A percentile compares a stretch with the other conserved stretches of the same genome.
phyloP scores from a whole-genome alignment of 257 asterid genomes.

The Solanum appendiculatum region DNA sequence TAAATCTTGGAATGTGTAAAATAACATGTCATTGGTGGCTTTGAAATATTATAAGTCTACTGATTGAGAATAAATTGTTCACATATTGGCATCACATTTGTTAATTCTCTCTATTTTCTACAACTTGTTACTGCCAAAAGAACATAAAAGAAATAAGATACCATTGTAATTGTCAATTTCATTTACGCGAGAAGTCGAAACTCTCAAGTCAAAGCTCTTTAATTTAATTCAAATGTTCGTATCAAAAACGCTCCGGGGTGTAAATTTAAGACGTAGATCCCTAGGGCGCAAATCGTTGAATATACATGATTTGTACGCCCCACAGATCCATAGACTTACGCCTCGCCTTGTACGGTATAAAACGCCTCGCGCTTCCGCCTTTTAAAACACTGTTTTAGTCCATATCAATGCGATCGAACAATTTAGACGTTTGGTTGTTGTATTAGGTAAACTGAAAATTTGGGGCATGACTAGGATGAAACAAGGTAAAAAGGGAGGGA shows the following conservation, averaged over 20 bases:
- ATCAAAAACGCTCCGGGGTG: too few species aligned
- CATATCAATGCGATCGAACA: too few species aligned
- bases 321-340: too few species aligned
- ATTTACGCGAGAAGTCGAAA: background rate
- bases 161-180: background rate
- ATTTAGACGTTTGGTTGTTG: too few species aligned
- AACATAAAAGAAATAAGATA: background rate
- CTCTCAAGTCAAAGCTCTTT: background rate
- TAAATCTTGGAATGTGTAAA: conserved; percentile 1
- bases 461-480: background rate
- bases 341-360: too few species aligned
- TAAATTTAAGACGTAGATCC: too few species aligned
- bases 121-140: background rate
- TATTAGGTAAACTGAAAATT: background rate
- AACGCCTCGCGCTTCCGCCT: too few species aligned
- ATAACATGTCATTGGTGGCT: background rate
- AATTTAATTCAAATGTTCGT: background rate
- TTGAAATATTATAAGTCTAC: background rate
- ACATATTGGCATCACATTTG: background rate
- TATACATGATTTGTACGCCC: too few species aligned
- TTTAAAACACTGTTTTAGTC: too few species aligned
- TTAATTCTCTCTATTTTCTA: background rate
- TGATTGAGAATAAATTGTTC: background rate
- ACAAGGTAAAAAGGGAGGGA: background rate
- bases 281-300: too few species aligned